Evolutionary conservation across 2,329 filamentous ascomycete genomes (phyloP).

Genomic region (Pseudopyricularia javanii): DNA sequence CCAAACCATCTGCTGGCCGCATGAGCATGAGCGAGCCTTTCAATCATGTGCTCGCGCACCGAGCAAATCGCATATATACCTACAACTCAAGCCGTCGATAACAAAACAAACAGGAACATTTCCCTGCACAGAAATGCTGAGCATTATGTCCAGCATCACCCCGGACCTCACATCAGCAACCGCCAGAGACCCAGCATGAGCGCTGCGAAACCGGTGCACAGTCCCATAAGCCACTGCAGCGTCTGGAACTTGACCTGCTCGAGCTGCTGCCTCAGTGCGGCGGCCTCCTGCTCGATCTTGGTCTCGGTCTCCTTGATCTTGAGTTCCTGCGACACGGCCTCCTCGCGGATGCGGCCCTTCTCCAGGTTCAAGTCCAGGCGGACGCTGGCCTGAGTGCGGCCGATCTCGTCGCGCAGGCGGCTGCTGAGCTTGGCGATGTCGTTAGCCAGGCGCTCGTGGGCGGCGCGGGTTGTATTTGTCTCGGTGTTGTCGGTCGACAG

Average conservation of each 20-base stretch:
- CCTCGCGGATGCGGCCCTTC: slow-evolving; percentile 91
- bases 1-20: no score
- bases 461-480: slow-evolving; percentile 72
- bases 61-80: no score
- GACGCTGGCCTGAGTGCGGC: slow-evolving; percentile 85
- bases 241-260: slow-evolving; percentile 98
- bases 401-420: slow-evolving; percentile 83
- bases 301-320: slow-evolving; percentile 99
- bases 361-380: slow-evolving; percentile 89
- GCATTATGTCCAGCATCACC: background rate
- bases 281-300: slow-evolving; percentile 95
- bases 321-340: slow-evolving; percentile 91
- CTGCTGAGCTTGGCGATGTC: slow-evolving; percentile 90
- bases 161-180: slow-evolving; percentile 43
- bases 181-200: slow-evolving; percentile 59
- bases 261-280: slow-evolving; percentile 76
- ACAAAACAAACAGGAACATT: no score
- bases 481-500: slow-evolving; percentile 87
- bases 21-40: no score
- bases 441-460: slow-evolving; percentile 86
- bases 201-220: slow-evolving; percentile 55
- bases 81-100: no score
- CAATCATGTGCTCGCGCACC: no score
- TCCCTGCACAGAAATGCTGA: no score
- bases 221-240: slow-evolving; percentile 94